phyloP scores from a whole-genome alignment of 148 eudicot species.

The Arctostaphylos glauca region DNA sequence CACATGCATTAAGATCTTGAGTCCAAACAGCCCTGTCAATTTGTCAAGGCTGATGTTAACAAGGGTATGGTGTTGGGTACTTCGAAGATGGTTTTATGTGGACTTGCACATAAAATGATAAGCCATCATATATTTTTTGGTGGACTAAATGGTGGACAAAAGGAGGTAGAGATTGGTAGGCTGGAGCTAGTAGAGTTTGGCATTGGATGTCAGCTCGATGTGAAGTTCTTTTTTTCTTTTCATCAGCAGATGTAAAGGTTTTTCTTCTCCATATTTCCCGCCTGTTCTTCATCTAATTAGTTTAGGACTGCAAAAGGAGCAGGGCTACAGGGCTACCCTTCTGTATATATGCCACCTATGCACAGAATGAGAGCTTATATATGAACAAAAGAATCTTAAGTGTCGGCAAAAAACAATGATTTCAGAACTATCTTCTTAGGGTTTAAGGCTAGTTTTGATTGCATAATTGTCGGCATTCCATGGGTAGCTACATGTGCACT shows the following conservation, averaged over 20 bases:
- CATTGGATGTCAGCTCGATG: not conserved
- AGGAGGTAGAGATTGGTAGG: not conserved
- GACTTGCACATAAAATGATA: not conserved
- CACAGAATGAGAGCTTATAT: not conserved
- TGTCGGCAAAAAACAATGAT: not conserved
- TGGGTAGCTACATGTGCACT: not conserved
- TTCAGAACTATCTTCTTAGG: not conserved
- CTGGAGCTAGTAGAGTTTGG: not conserved
- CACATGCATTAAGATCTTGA: slow-evolving; percentile 1
- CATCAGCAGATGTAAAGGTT: not conserved
- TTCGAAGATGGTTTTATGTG: not conserved
- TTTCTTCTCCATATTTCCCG: not conserved
- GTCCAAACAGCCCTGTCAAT: not conserved
- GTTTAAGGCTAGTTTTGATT: slow-evolving; percentile 6
- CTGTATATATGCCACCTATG: not conserved
- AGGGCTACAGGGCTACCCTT: not conserved
- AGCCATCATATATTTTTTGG: not conserved
- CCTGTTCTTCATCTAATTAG: not conserved
- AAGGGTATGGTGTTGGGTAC: not conserved
- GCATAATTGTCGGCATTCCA: not conserved
- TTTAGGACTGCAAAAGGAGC: not conserved
- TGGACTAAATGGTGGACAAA: not conserved
- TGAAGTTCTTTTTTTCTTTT: not conserved
- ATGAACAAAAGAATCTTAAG: not conserved
- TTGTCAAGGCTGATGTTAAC: not conserved